phyloP scores from a whole-genome alignment of 352 stramenopile species.

The Phytophthora syringae region DNA sequence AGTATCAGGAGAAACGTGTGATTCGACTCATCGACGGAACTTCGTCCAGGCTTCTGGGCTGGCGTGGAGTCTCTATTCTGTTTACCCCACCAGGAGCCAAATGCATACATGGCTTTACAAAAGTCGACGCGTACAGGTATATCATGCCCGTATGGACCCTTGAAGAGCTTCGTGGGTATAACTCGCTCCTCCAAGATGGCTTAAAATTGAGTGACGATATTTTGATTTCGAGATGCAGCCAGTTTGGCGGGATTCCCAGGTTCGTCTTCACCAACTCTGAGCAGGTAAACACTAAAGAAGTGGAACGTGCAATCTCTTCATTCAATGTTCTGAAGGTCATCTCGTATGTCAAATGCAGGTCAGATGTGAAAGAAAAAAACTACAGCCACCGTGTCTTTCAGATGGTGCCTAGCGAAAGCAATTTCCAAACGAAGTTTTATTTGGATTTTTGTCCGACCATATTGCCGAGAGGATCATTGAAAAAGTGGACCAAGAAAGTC shows the following conservation, averaged over 20 bases:
- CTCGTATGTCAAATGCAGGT: conserved; percentile 10
- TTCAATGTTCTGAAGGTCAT: conserved; percentile 11
- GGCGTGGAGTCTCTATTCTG: conserved; percentile 32
- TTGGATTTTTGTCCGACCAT: conserved; percentile 18
- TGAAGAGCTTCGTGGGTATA: conserved; percentile 10
- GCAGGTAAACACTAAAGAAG: background rate
- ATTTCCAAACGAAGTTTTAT: conserved; percentile 11
- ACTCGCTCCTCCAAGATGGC: background rate
- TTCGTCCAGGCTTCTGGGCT: conserved; percentile 18
- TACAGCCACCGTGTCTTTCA: conserved; percentile 23
- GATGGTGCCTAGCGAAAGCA: conserved; percentile 4
- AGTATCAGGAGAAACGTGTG: background rate
- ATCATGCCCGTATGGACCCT: conserved; percentile 11
- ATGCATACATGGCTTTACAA: background rate
- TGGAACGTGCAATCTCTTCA: conserved; percentile 3
- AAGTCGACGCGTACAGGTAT: conserved; percentile 6
- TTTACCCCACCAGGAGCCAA: conserved; percentile 14
- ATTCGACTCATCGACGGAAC: conserved; percentile 32
- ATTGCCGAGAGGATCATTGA: conserved; percentile 17
- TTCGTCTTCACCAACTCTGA: conserved; percentile 8
- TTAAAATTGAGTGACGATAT: conserved; percentile 29
- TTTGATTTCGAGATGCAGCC: conserved; percentile 64
- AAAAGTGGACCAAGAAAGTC: conserved; percentile 8
- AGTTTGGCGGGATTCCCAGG: conserved; percentile 39
- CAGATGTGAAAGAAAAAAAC: conserved; percentile 11